phyloP scores from a whole-genome alignment of 2,329 filamentous ascomycete genomes.

The Sporothrix variecibatus region DNA sequence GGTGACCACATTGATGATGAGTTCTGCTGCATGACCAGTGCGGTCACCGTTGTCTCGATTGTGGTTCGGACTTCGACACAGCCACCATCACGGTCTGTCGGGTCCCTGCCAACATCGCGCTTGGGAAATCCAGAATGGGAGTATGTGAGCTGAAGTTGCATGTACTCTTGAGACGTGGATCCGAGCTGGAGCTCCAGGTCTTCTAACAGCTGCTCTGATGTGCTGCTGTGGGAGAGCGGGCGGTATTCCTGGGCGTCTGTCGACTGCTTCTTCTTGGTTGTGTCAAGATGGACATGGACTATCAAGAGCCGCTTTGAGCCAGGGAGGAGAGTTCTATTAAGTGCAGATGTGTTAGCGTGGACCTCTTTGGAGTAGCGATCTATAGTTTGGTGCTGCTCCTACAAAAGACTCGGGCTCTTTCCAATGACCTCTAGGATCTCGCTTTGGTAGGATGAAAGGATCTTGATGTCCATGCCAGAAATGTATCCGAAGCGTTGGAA shows the following conservation, averaged over 20 bases:
- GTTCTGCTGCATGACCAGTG: constrained; percentile 53
- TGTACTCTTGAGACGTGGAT: constrained; percentile 49
- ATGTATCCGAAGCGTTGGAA: constrained; percentile 50
- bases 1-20: constrained; percentile 55
- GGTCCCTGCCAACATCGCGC: constrained; percentile 23
- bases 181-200: constrained; percentile 61
- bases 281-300: constrained; percentile 47
- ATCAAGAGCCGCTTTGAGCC: constrained; percentile 52
- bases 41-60: constrained; percentile 55
- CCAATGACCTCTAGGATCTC: constrained; percentile 51
- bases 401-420: constrained; percentile 48
- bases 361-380: not conserved
- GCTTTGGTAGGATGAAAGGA: constrained; percentile 46
- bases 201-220: constrained; percentile 58
- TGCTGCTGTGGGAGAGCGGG: constrained; percentile 36
- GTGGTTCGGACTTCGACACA: constrained; percentile 48
- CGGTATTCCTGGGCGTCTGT: constrained; percentile 32
- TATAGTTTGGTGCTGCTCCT: not conserved
- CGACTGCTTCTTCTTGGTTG: constrained; percentile 28
- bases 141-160: constrained; percentile 56
- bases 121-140: constrained; percentile 58
- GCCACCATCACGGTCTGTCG: constrained; percentile 33
- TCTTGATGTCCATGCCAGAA: constrained; percentile 50
- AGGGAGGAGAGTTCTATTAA: constrained; percentile 34
- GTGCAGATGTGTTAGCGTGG: not conserved